These are phyloP conservation scores for Acacia acuminata DNA, from an alignment of 306 rosid species.

Conservation along the genomic window DNA sequence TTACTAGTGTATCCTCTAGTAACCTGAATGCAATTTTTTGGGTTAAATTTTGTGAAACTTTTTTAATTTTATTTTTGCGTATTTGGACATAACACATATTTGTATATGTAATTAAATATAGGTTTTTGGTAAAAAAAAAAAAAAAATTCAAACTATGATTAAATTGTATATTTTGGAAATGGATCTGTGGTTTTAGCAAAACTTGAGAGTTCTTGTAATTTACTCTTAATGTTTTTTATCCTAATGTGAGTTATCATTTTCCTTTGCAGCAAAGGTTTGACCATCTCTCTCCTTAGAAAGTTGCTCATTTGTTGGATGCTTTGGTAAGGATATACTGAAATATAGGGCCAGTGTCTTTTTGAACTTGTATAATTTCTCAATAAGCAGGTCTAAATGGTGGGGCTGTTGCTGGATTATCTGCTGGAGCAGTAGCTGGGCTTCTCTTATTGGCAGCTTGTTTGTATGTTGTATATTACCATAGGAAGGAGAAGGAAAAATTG, in stretches of 20 bases:
- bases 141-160: neutral
- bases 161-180: neutral
- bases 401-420: conserved; percentile 54
- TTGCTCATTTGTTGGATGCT: conserved; percentile 16
- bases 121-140: neutral
- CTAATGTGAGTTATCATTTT: conserved; percentile 9
- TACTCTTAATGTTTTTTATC: neutral
- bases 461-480: conserved; percentile 44
- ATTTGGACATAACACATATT: too few species aligned
- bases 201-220: neutral
- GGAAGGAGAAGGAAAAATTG: conserved; percentile 35
- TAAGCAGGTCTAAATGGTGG: conserved; percentile 53
- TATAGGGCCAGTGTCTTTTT: conserved; percentile 4
- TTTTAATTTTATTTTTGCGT: too few species aligned
- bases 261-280: conserved; percentile 50
- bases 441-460: conserved; percentile 43
- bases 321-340: conserved; percentile 22
- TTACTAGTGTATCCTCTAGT: neutral
- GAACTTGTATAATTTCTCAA: conserved; percentile 30
- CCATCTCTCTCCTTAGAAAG: conserved; percentile 32
- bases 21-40: too few species aligned
- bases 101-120: too few species aligned
- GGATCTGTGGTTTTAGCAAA: neutral
- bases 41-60: too few species aligned
- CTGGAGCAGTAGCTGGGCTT: conserved; percentile 55